These are phyloP conservation scores for Solanum chilense DNA, from an alignment of 257 asterid genomes.

Conservation along the genomic window DNA sequence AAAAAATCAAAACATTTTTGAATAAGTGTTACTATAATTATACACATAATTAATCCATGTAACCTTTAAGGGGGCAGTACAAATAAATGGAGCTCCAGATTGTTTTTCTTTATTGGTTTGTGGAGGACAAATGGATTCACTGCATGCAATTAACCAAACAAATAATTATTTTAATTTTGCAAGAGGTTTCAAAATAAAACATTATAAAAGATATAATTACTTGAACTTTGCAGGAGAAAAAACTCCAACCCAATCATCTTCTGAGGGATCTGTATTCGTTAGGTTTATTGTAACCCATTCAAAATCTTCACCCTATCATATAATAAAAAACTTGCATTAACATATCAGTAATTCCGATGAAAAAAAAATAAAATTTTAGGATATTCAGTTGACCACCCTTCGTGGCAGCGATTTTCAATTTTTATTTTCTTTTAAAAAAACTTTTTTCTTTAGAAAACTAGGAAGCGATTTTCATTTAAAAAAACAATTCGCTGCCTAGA, in stretches of 20 bases:
- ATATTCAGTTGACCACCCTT: no score
- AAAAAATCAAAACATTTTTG: background rate
- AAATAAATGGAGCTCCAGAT: constrained; percentile 25
- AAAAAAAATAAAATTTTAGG: no score
- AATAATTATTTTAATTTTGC: no score
- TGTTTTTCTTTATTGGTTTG: background rate
- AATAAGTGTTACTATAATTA: no score
- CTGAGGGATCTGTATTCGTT: constrained; percentile 19
- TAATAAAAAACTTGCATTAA: background rate
- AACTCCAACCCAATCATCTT: constrained; percentile 39
- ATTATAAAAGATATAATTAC: background rate
- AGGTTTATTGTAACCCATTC: constrained; percentile 28
- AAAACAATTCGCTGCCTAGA: no score
- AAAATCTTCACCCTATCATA: constrained; percentile 24
- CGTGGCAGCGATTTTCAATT: no score
- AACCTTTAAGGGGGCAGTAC: constrained; percentile 37
- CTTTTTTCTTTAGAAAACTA: no score
- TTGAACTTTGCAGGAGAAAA: background rate
- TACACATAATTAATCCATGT: no score
- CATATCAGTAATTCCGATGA: no score
- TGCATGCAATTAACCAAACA: background rate
- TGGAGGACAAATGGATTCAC: constrained; percentile 30
- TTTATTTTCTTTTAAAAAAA: no score
- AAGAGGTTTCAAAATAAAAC: no score
- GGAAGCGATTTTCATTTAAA: no score